Base-by-base conservation (phyloP, 176 grass and related monocot species). In the Carex cristatella region DNA sequence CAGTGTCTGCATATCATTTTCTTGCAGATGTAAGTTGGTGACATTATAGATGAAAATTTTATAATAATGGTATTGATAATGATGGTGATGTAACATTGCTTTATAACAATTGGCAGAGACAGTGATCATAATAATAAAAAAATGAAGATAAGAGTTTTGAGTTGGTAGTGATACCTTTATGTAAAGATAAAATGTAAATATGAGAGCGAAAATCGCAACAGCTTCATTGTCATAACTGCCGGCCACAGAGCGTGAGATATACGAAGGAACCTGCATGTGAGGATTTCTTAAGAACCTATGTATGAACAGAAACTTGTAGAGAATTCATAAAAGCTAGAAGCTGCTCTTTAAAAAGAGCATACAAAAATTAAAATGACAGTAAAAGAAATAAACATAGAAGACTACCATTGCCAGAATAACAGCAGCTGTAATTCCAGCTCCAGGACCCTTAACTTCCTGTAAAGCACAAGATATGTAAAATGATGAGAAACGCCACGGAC, bases 181-280 rank as follows among this genome's bases (percentile, higher is more conserved):
- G 93, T 99, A 99, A 74, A 99, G 89, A 92, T 99, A 99, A 90
- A 99, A 99, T 66, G 97, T 99, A 79, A 94, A 92, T 87, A 99
- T 91, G 64, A 99, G 87, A 38, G 97, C 97, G 53, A 99, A 99
- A 89, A 99, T 99, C 57, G 97, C 97, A 85, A 99, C 93, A 88
- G 97, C 97, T 94, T 99, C 97, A 88, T 99, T 99, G 75, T 99
- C 97, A 92, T 99, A 99, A 83, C 97, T 99, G 65, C 97, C 97
- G 53, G 97, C 97, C 87, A 99, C 97, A 14, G 97, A 99, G 88
- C 97, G 88, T 76, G 97, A 99, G 81, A 99, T 99, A 51, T 99
- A 99, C 13, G 97, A 99, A 33, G 97, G 97, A 28, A 99, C 97
- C 97, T 99, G 79, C 28, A 81, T 85, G 19, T 48, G 79, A 65